These are phyloP conservation scores for Cladophialophora psammophila DNA, from an alignment of 2,329 filamentous ascomycete genomes.

Conservation along the genomic window DNA sequence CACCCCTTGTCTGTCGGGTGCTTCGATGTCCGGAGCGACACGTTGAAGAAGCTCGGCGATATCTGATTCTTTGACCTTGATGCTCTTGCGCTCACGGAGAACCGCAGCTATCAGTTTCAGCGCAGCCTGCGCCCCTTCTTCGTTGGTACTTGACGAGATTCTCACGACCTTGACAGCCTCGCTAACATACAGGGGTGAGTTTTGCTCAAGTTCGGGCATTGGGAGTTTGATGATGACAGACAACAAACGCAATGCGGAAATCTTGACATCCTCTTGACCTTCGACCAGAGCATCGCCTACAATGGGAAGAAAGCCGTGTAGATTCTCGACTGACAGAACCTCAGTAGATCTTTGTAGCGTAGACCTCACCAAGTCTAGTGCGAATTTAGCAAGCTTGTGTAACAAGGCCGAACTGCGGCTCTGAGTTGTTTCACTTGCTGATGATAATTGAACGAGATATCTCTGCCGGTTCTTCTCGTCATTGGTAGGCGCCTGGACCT, in stretches of 20 bases:
- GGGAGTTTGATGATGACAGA: conserved; percentile 85
- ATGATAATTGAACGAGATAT: conserved; percentile 80
- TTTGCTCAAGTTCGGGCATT: conserved; percentile 71
- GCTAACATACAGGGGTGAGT: conserved; percentile 78
- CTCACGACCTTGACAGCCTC: conserved; percentile 86
- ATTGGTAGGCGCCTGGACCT: conserved; percentile 50
- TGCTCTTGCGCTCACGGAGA: conserved; percentile 78
- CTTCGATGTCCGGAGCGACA: conserved; percentile 86
- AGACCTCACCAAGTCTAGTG: conserved; percentile 83
- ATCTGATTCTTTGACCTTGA: conserved; percentile 79
- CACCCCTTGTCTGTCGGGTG: conserved; percentile 88
- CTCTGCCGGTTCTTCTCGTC: conserved; percentile 69
- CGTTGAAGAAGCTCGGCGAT: conserved; percentile 83
- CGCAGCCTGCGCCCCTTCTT: conserved; percentile 84
- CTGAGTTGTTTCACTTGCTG: conserved; percentile 67
- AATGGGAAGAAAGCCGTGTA: conserved; percentile 85
- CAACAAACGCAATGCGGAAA: conserved; percentile 84
- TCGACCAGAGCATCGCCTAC: conserved; percentile 85
- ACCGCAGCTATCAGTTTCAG: conserved; percentile 87
- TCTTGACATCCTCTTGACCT: conserved; percentile 90
- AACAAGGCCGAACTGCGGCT: conserved; percentile 69
- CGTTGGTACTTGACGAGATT: conserved; percentile 76
- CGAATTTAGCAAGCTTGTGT: conserved; percentile 87
- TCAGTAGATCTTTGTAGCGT: conserved; percentile 86
- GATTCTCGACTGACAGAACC: conserved; percentile 78